phyloP scores from a whole-genome alignment of 2,329 filamentous ascomycete genomes.

The Bipolaris oryzae region DNA sequence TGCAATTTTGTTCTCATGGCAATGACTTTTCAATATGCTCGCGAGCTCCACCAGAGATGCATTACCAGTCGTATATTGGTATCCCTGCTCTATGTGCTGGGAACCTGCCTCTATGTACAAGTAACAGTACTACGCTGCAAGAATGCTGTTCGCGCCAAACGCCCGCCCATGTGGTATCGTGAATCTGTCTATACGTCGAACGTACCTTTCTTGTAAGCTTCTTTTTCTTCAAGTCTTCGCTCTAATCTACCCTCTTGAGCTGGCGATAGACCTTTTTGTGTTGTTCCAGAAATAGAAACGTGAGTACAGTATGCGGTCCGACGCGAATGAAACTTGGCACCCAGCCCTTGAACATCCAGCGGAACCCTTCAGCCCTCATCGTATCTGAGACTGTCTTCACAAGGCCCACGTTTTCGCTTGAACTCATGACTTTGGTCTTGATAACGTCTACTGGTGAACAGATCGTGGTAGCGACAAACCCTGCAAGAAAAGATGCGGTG shows the following conservation, averaged over 20 bases:
- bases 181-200: not conserved
- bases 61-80: not conserved
- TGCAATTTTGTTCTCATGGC: not conserved
- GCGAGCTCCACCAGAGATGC: not conserved
- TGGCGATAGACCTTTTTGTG: conserved; percentile 76
- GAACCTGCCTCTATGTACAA: conserved; percentile 1
- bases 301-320: conserved; percentile 81
- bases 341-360: conserved; percentile 92
- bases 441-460: conserved; percentile 87
- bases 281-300: conserved; percentile 84
- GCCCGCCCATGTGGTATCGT: conserved; percentile 8
- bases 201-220: not conserved
- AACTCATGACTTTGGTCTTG: conserved; percentile 86
- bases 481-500: conserved; percentile 75
- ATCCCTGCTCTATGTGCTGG: not conserved
- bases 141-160: conserved; percentile 5
- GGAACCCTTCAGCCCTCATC: conserved; percentile 71
- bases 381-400: conserved; percentile 68
- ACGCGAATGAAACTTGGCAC: conserved; percentile 75
- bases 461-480: conserved; percentile 82
- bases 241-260: conserved; percentile 22
- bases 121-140: conserved; percentile 3
- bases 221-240: not conserved
- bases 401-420: conserved; percentile 61
- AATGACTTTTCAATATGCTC: not conserved